phyloP scores from a whole-genome alignment of 805 yeast species.

The Kurtzmaniella fragi region DNA sequence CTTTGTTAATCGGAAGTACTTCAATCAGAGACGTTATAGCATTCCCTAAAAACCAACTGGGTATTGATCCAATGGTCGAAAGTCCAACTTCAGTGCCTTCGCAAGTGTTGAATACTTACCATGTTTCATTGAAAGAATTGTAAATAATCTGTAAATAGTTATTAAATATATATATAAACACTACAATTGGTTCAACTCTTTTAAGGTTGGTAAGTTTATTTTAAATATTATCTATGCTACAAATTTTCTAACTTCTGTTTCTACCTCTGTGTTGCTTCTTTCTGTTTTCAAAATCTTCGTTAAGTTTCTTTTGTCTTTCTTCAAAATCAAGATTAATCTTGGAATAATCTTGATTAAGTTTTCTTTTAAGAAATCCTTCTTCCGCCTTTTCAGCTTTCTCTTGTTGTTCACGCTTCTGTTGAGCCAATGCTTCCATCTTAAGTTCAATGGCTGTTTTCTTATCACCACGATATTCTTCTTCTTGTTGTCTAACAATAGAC shows the following conservation, averaged over 20 bases:
- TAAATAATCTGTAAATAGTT: background rate
- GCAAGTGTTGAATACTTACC: constrained; percentile 50
- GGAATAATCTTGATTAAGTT: background rate
- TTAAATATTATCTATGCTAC: background rate
- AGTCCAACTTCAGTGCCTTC: constrained; percentile 69
- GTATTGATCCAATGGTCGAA: constrained; percentile 81
- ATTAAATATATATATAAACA: no score
- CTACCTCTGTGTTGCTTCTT: constrained; percentile 5
- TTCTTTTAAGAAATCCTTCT: constrained; percentile 14
- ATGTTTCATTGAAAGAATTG: constrained; percentile 21
- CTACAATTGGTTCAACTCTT: no score
- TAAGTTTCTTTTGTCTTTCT: background rate
- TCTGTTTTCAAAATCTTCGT: constrained; percentile 1
- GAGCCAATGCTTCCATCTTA: constrained; percentile 34
- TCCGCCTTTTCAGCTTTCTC: constrained; percentile 19
- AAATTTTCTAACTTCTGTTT: constrained; percentile 1
- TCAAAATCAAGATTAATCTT: background rate
- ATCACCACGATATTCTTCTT: constrained; percentile 24
- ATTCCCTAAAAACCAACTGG: constrained; percentile 89
- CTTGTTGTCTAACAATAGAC: constrained; percentile 45
- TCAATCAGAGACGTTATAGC: constrained; percentile 93
- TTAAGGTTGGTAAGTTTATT: background rate
- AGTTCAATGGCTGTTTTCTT: constrained; percentile 35
- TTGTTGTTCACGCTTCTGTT: constrained; percentile 22
- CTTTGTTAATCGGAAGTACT: constrained; percentile 74